These are phyloP conservation scores for Aspergillus sp. DNA, from an alignment of 2,329 filamentous ascomycete genomes.

Conservation along the genomic window DNA sequence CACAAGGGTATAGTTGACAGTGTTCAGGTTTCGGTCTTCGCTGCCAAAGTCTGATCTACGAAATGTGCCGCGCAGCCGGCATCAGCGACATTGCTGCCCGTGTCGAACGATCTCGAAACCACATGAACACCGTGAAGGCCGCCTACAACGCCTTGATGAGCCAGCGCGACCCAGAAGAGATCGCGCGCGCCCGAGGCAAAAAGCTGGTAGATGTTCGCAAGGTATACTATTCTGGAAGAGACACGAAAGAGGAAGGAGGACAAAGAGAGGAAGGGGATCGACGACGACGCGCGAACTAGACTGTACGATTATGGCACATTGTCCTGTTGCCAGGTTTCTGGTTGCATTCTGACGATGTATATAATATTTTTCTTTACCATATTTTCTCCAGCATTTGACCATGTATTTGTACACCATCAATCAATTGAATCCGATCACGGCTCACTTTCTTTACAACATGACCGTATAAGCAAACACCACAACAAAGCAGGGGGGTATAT, in stretches of 20 bases:
- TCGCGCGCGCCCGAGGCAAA: slow-evolving; percentile 84
- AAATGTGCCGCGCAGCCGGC: slow-evolving; percentile 84
- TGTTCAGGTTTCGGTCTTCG: slow-evolving; percentile 84
- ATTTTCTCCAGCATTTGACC: not conserved
- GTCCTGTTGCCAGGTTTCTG: slow-evolving; percentile 5
- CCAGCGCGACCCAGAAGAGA: slow-evolving; percentile 84
- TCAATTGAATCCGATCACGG: not conserved
- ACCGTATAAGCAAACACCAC: not conserved
- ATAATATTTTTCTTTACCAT: slow-evolving; percentile 24
- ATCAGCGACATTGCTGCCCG: slow-evolving; percentile 82
- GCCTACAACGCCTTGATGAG: slow-evolving; percentile 76
- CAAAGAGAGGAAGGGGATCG: slow-evolving; percentile 34
- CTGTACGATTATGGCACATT: slow-evolving; percentile 12
- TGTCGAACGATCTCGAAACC: slow-evolving; percentile 84
- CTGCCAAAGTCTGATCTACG: slow-evolving; percentile 87
- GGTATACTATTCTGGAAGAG: slow-evolving; percentile 88
- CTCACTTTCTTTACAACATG: not conserved
- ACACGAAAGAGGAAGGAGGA: slow-evolving; percentile 26
- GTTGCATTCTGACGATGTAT: slow-evolving; percentile 20
- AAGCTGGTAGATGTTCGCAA: slow-evolving; percentile 95
- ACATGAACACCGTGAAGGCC: slow-evolving; percentile 97
- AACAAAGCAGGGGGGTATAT: slow-evolving; percentile 6
- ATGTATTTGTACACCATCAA: slow-evolving; percentile 8
- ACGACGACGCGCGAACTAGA: not conserved
- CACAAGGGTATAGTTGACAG: not conserved